These are phyloP conservation scores for Tolypocladium paradoxum DNA, from an alignment of 2,329 filamentous ascomycete species.

Conservation along the genomic window DNA sequence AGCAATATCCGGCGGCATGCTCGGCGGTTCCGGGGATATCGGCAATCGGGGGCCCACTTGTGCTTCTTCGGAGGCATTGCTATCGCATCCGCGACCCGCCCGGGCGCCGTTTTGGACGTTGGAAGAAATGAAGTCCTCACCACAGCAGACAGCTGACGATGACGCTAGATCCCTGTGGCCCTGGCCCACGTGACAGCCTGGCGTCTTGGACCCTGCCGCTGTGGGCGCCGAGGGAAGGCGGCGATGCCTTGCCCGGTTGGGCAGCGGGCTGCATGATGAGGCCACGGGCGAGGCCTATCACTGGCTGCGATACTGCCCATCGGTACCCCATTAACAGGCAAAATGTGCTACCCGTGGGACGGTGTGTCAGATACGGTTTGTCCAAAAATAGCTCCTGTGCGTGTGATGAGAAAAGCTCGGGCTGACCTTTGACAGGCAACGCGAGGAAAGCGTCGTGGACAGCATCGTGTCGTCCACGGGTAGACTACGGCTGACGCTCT, in stretches of 20 bases:
- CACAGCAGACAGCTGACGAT: background rate
- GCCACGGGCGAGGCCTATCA: background rate
- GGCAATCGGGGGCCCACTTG: background rate
- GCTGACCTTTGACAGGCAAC: background rate
- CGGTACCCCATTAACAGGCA: too few species aligned
- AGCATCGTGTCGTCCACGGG: background rate
- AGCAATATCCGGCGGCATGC: background rate
- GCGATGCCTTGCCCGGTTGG: background rate
- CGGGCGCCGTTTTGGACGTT: background rate
- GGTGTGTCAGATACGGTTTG: background rate
- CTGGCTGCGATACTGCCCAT: too few species aligned
- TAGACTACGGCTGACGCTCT: background rate
- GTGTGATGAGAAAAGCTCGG: background rate
- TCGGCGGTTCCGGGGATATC: slow-evolving; percentile 4
- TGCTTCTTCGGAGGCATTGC: background rate
- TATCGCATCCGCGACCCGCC: background rate
- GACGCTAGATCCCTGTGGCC: background rate
- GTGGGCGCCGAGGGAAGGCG: background rate
- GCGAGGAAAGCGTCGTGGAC: background rate
- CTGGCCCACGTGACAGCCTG: background rate
- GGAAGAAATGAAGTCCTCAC: background rate
- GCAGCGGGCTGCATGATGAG: background rate
- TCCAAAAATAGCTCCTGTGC: background rate
- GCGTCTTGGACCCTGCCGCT: background rate
- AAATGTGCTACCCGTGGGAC: background rate